Evolutionary conservation across 257 asterid genomes (phyloP).

Genomic region (Fraxinus anomala): DNA sequence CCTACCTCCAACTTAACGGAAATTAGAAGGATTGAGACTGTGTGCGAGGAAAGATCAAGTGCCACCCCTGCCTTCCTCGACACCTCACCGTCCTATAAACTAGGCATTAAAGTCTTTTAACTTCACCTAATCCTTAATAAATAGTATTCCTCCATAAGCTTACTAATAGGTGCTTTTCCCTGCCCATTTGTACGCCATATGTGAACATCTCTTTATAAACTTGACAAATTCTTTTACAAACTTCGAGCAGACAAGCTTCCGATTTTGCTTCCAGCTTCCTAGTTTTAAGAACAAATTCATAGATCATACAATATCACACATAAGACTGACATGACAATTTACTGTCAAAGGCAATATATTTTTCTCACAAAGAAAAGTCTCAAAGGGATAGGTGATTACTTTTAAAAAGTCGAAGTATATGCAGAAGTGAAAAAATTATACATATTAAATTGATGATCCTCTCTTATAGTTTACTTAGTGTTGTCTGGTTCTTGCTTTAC

Average conservation of each 20-base stretch:
- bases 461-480: not conserved
- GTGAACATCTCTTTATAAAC: not conserved
- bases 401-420: not conserved
- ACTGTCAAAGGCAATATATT: not conserved
- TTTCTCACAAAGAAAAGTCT: not conserved
- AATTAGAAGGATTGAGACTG: not conserved
- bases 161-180: not conserved
- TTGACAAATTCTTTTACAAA: not conserved
- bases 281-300: not conserved
- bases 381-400: not conserved
- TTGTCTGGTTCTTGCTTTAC: not conserved
- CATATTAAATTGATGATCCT: not conserved
- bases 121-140: not conserved
- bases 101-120: not conserved
- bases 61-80: not conserved
- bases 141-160: not conserved
- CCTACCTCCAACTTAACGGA: not conserved
- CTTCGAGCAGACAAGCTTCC: not conserved
- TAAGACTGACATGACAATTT: not conserved
- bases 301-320: not conserved
- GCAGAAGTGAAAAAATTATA: not conserved
- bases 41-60: not conserved
- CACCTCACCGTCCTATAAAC: not conserved
- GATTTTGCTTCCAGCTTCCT: not conserved
- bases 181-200: not conserved